These are phyloP conservation scores for Leccinum disarticulatum DNA, from an alignment of 768 basidiomycete species.

Conservation along the genomic window DNA sequence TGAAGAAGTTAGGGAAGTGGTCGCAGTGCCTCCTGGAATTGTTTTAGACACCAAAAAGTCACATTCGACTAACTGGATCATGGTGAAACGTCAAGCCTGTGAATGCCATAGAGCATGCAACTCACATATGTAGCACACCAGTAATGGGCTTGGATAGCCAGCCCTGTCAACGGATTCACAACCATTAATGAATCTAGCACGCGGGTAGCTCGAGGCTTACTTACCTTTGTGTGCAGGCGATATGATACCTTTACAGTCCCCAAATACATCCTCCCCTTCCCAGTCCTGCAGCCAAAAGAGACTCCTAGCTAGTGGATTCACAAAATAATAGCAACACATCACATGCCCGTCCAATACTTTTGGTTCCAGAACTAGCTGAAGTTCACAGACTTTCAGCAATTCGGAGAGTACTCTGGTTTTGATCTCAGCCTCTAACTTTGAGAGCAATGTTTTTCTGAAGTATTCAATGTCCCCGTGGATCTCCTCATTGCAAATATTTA, in stretches of 20 bases:
- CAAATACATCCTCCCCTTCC: constrained; percentile 33
- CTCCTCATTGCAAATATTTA: constrained; percentile 42
- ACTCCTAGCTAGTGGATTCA: constrained; percentile 42
- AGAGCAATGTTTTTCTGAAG: constrained; percentile 26
- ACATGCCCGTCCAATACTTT: constrained; percentile 16
- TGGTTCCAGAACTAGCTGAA: constrained; percentile 50
- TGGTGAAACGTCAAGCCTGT: constrained; percentile 6
- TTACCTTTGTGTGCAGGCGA: constrained; percentile 28
- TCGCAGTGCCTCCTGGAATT: constrained; percentile 36
- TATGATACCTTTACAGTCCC: constrained; percentile 20
- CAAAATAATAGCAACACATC: constrained; percentile 52
- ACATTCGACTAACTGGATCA: background rate
- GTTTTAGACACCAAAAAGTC: background rate
- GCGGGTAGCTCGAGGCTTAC: background rate
- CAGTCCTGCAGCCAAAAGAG: constrained; percentile 57
- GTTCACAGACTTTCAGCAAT: constrained; percentile 29
- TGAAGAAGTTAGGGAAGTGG: constrained; percentile 27
- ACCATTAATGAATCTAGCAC: background rate
- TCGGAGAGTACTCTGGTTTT: constrained; percentile 12
- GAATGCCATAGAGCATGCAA: background rate
- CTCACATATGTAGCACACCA: constrained; percentile 29
- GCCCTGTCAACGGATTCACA: constrained; percentile 20
- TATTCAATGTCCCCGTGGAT: constrained; percentile 36
- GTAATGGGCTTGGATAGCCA: constrained; percentile 37
- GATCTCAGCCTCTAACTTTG: constrained; percentile 20